phyloP scores from a whole-genome alignment of 176 grass and related monocot species.

The Urochloa ruziziensis region DNA sequence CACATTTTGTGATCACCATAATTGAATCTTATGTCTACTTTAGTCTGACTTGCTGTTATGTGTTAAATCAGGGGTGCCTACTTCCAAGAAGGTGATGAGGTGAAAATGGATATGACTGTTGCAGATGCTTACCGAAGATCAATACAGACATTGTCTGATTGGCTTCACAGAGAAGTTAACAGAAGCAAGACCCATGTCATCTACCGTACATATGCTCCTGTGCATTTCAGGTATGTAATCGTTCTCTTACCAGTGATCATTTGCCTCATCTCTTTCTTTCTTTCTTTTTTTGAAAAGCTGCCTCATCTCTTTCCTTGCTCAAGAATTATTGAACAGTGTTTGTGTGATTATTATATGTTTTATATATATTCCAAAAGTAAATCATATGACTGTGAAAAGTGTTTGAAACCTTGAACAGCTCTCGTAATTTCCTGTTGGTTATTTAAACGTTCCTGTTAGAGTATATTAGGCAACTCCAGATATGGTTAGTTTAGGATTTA shows the following conservation, averaged over 20 bases:
- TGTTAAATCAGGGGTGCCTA: slow-evolving; percentile 60
- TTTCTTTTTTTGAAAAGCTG: too few species aligned
- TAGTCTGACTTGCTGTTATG: too few species aligned
- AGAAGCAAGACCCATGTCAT: slow-evolving; percentile 81
- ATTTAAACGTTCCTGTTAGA: too few species aligned
- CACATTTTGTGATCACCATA: too few species aligned
- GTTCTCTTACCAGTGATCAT: neutral
- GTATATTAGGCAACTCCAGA: too few species aligned
- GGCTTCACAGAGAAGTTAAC: slow-evolving; percentile 80
- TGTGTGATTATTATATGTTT: neutral
- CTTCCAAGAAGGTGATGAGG: slow-evolving; percentile 75
- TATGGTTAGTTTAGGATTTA: too few species aligned
- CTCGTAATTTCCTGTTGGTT: neutral
- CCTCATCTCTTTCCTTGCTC: slow-evolving; percentile 1
- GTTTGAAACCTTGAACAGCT: neutral
- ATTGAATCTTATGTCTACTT: too few species aligned
- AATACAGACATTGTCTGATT: slow-evolving; percentile 64
- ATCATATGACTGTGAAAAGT: neutral
- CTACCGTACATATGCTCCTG: slow-evolving; percentile 86
- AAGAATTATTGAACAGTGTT: slow-evolving; percentile 12
- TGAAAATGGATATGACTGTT: slow-evolving; percentile 88
- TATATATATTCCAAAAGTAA: neutral
- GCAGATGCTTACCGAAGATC: slow-evolving; percentile 63
- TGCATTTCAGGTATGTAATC: slow-evolving; percentile 92
- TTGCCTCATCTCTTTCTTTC: too few species aligned